Percentiles rank a stretch among this genome's conserved stretches.
phyloP scores from a whole-genome alignment of 495 filamentous ascomycete species.

The Aspergillus bridgeri region DNA sequence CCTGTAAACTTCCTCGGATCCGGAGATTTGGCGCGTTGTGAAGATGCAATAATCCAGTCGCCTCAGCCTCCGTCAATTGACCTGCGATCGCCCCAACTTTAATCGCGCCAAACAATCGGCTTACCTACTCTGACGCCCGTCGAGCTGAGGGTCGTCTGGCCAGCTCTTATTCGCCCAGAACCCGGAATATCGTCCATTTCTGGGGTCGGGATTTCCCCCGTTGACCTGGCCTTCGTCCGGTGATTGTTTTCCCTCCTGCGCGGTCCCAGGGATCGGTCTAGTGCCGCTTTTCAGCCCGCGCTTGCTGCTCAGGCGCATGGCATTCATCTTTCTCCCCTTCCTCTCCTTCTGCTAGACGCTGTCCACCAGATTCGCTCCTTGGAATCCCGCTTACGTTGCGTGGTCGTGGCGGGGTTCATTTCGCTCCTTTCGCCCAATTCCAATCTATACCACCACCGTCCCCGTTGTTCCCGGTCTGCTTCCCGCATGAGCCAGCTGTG shows the following conservation, averaged over 20 bases:
- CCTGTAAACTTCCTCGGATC: neutral
- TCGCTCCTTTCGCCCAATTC: neutral
- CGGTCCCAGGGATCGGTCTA: too few species aligned
- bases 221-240: neutral
- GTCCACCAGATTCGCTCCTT: neutral
- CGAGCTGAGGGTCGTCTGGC: too few species aligned
- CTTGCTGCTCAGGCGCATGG: neutral
- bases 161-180: neutral
- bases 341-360: neutral
- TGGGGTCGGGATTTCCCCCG: neutral
- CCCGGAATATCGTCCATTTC: neutral
- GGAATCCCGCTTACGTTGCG: neutral
- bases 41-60: neutral
- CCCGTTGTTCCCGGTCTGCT: slow-evolving; percentile 3
- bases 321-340: neutral
- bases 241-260: too few species aligned
- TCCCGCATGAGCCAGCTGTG: slow-evolving; percentile 20
- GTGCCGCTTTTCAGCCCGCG: neutral
- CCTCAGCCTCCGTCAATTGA: neutral
- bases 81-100: neutral
- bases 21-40: neutral
- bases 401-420: slow-evolving; percentile 3
- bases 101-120: neutral
- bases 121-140: neutral
- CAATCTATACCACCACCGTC: neutral